These are phyloP conservation scores for Nannochloropsis granulata DNA, from an alignment of 108 stramenopile genomes.

Conservation along the genomic window DNA sequence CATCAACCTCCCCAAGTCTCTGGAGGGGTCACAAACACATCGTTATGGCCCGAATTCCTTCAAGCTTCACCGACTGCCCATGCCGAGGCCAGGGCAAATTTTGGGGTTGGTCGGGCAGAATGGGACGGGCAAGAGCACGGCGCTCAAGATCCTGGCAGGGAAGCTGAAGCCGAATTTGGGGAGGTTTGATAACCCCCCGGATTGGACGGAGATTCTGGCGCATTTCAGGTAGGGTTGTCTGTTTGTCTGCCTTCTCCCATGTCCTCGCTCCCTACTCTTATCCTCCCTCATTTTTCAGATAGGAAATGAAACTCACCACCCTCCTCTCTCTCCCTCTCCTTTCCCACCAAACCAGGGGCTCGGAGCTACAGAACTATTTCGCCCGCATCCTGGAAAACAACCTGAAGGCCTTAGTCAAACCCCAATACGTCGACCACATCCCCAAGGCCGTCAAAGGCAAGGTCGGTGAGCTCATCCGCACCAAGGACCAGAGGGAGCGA, in stretches of 20 bases:
- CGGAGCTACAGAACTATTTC: slow-evolving; percentile 97
- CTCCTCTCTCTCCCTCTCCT: background rate
- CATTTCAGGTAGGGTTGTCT: slow-evolving; percentile 54
- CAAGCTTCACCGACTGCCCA: slow-evolving; percentile 94
- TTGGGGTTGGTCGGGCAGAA: slow-evolving; percentile 95
- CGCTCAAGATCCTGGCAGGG: slow-evolving; percentile 87
- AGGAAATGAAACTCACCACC: background rate
- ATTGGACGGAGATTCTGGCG: slow-evolving; percentile 92
- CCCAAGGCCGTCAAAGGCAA: slow-evolving; percentile 67
- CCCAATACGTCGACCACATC: slow-evolving; percentile 97
- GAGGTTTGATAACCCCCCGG: slow-evolving; percentile 64
- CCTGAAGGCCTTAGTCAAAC: slow-evolving; percentile 96
- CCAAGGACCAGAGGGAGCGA: slow-evolving; percentile 54
- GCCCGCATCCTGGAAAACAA: slow-evolving; percentile 90
- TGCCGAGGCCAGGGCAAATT: slow-evolving; percentile 92
- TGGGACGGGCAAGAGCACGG: slow-evolving; percentile 84
- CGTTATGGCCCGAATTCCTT: slow-evolving; percentile 98
- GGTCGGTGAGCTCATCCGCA: slow-evolving; percentile 66
- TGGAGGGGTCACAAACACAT: slow-evolving; percentile 86
- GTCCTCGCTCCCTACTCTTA: background rate
- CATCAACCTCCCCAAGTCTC: slow-evolving; percentile 95
- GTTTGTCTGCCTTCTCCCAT: background rate
- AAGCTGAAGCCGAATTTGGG: slow-evolving; percentile 98
- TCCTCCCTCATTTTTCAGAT: background rate
- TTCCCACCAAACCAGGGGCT: slow-evolving; percentile 65